A percentile compares a stretch with the other conserved stretches of the same genome.
These are phyloP conservation scores for Triticum monococcum DNA, from an alignment of 176 grass and related monocot genomes.

Conservation along the genomic window DNA sequence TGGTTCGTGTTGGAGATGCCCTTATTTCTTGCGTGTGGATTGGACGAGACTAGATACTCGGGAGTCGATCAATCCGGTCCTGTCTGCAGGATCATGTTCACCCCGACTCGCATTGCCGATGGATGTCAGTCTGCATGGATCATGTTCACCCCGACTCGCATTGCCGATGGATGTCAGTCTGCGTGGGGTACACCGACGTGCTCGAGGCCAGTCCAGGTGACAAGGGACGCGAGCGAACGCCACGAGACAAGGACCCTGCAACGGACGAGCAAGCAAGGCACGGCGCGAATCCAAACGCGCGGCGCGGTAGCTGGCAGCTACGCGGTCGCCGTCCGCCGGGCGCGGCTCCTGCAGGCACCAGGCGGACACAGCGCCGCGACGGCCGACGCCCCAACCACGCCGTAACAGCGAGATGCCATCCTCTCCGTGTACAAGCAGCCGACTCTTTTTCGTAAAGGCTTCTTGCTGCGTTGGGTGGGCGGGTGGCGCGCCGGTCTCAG, in stretches of 20 bases:
- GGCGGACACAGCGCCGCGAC: background rate
- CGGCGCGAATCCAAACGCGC: background rate
- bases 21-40: no score
- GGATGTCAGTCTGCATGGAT: no score
- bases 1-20: no score
- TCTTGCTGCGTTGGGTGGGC: background rate
- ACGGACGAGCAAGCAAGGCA: background rate
- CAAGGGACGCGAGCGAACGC: background rate
- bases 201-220: no score
- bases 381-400: constrained; percentile 31
- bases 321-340: constrained; percentile 17
- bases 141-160: no score
- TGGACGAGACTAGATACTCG: no score
- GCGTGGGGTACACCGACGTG: no score
- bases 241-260: background rate
- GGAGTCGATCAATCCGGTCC: no score
- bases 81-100: no score
- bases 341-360: no score
- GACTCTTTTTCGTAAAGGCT: background rate
- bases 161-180: no score
- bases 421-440: background rate
- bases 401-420: constrained; percentile 40
- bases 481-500: constrained; percentile 26
- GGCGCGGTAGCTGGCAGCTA: background rate
- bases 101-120: no score